These are phyloP conservation scores for Geotrichum ghanense DNA, from an alignment of 805 yeast species.

Conservation along the genomic window DNA sequence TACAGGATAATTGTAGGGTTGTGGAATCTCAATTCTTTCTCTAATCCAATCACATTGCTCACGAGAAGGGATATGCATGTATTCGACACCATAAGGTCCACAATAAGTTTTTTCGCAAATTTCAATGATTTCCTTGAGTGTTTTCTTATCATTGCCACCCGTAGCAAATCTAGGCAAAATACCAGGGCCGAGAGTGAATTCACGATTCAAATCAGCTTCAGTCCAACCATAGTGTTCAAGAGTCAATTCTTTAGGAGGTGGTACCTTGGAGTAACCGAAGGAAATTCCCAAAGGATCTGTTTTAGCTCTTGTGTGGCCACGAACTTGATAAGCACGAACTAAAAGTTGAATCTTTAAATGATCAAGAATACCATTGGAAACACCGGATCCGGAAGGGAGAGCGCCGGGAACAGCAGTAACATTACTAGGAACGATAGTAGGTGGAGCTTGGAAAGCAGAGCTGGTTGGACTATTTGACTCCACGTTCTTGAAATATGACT, in stretches of 20 bases:
- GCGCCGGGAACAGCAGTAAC: conserved; percentile 63
- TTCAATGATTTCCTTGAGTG: conserved; percentile 65
- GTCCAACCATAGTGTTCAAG: conserved; percentile 87
- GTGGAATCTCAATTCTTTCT: conserved; percentile 88
- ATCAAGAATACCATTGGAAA: conserved; percentile 57
- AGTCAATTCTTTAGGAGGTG: conserved; percentile 74
- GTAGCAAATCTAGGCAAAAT: conserved; percentile 83
- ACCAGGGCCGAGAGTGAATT: conserved; percentile 93
- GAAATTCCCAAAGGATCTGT: conserved; percentile 92
- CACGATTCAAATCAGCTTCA: conserved; percentile 70
- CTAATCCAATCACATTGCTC: conserved; percentile 97
- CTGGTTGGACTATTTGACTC: conserved; percentile 58
- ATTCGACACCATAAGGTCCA: conserved; percentile 83
- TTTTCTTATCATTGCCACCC: conserved; percentile 50
- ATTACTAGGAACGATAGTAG: conserved; percentile 74
- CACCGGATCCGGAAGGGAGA: conserved; percentile 30
- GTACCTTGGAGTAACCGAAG: conserved; percentile 50
- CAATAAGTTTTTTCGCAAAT: conserved; percentile 80
- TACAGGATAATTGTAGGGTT: conserved; percentile 66
- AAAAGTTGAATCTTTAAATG: conserved; percentile 93
- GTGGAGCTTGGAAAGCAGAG: conserved; percentile 81
- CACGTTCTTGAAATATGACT: conserved; percentile 80
- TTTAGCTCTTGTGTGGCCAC: conserved; percentile 93
- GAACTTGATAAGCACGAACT: conserved; percentile 96
- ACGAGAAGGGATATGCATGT: conserved; percentile 92